Percentiles rank a stretch among this genome's conserved stretches.
phyloP scores from a whole-genome alignment of 768 basidiomycete genomes.

The Rhizopogon salebrosus region DNA sequence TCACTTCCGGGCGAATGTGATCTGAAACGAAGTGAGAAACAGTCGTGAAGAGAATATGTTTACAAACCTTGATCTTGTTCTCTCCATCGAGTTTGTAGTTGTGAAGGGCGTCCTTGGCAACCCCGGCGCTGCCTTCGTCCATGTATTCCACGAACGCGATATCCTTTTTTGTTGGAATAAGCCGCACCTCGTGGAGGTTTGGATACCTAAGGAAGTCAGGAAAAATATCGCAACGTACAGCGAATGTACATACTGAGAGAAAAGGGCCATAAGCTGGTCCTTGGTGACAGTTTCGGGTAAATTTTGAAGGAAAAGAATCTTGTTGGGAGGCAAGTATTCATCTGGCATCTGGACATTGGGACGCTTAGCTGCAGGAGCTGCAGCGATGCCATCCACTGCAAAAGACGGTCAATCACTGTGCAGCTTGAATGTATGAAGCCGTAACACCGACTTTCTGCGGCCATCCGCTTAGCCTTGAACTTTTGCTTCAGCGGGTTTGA shows the following conservation, averaged over 20 bases:
- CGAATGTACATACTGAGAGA: constrained; percentile 69
- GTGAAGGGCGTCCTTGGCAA: constrained; percentile 94
- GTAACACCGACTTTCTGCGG: constrained; percentile 60
- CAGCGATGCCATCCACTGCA: constrained; percentile 64
- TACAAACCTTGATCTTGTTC: constrained; percentile 91
- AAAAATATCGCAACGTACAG: background rate
- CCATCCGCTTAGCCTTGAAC: constrained; percentile 73
- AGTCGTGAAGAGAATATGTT: background rate
- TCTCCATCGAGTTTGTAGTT: constrained; percentile 97
- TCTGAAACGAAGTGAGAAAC: constrained; percentile 33
- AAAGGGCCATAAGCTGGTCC: constrained; percentile 85
- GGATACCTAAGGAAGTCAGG: constrained; percentile 61
- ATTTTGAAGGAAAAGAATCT: constrained; percentile 97
- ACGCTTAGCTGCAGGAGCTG: constrained; percentile 64
- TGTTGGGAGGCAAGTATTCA: constrained; percentile 99
- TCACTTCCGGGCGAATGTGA: constrained; percentile 74
- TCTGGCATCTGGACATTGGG: constrained; percentile 96
- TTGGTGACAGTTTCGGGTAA: constrained; percentile 90
- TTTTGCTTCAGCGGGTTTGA: constrained; percentile 90
- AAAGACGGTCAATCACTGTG: constrained; percentile 1
- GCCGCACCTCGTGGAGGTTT: constrained; percentile 94
- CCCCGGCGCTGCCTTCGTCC: constrained; percentile 87
- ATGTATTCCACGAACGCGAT: constrained; percentile 98
- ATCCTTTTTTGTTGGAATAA: constrained; percentile 94
- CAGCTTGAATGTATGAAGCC: constrained; percentile 1